phyloP scores from a whole-genome alignment of 306 rosid genomes.

The Quercus alba region DNA sequence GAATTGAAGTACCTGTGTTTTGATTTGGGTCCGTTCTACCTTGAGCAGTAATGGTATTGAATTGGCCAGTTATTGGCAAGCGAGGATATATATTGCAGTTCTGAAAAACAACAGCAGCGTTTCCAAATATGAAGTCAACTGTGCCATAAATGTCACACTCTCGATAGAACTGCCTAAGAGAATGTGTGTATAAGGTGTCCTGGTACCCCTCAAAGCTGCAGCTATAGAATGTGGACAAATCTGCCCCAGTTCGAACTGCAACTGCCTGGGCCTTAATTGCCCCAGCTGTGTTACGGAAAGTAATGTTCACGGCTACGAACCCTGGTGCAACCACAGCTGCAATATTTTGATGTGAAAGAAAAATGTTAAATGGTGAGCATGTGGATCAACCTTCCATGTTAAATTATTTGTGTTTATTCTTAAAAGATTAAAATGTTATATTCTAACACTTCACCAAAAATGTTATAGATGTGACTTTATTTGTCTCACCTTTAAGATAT shows the following conservation, averaged over 20 bases:
- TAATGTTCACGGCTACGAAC: slow-evolving; percentile 51
- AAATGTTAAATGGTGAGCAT: too few relatives aligned
- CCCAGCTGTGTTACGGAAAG: slow-evolving; percentile 47
- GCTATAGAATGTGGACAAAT: slow-evolving; percentile 39
- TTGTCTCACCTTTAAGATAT: too few relatives aligned
- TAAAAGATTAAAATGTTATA: too few relatives aligned
- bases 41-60: slow-evolving; percentile 49
- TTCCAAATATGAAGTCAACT: slow-evolving; percentile 49
- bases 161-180: slow-evolving; percentile 44
- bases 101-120: slow-evolving; percentile 40
- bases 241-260: slow-evolving; percentile 43
- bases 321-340: slow-evolving; percentile 71
- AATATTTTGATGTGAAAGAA: neutral
- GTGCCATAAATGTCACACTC: slow-evolving; percentile 54
- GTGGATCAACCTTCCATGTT: too few relatives aligned
- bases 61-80: slow-evolving; percentile 32
- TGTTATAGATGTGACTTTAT: too few relatives aligned
- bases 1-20: slow-evolving; percentile 39
- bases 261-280: slow-evolving; percentile 49
- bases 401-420: too few relatives aligned
- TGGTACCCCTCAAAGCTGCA: slow-evolving; percentile 59
- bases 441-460: too few relatives aligned
- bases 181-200: slow-evolving; percentile 46
- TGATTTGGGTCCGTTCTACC: slow-evolving; percentile 51
- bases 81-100: slow-evolving; percentile 47